Evolutionary conservation across 306 rosid genomes (phyloP).

Genomic region (Inga oerstediana): DNA sequence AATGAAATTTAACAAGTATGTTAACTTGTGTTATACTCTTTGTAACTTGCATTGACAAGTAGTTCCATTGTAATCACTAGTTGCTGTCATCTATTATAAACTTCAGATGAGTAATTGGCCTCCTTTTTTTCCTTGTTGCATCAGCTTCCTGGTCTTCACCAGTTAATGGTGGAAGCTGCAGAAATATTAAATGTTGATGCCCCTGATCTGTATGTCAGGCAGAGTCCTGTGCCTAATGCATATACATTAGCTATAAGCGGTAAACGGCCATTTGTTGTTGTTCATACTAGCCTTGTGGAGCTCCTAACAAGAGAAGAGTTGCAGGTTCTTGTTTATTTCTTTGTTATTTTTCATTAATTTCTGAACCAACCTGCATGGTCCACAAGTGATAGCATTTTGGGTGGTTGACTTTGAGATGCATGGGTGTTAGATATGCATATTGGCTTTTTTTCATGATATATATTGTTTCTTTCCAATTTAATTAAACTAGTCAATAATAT

Average conservation of each 20-base stretch:
- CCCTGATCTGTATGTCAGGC: conserved; percentile 93
- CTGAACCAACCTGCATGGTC: not conserved
- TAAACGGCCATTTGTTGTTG: conserved; percentile 86
- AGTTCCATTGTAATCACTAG: conserved; percentile 19
- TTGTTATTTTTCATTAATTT: conserved; percentile 18
- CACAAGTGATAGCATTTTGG: conserved; percentile 4
- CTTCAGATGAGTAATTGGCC: conserved; percentile 10
- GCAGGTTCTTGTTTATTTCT: conserved; percentile 60
- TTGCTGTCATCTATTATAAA: conserved; percentile 30
- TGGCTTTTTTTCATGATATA: not conserved
- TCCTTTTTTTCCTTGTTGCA: conserved; percentile 21
- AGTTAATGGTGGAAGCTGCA: conserved; percentile 84
- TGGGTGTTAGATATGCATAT: conserved; percentile 2
- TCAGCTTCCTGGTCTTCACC: conserved; percentile 86
- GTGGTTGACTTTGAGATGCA: conserved; percentile 15
- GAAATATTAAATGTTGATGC: conserved; percentile 72
- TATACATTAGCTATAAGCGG: conserved; percentile 94
- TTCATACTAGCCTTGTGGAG: conserved; percentile 98
- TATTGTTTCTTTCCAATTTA: conserved; percentile 23
- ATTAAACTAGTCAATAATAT: not conserved
- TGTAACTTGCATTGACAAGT: conserved; percentile 3
- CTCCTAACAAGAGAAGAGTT: conserved; percentile 81
- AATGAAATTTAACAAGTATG: conserved; percentile 23
- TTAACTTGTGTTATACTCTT: conserved; percentile 13
- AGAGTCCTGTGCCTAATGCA: conserved; percentile 97